These are phyloP conservation scores for Thalassiosira ordinaria DNA, from an alignment of 352 stramenopile genomes.

Conservation along the genomic window DNA sequence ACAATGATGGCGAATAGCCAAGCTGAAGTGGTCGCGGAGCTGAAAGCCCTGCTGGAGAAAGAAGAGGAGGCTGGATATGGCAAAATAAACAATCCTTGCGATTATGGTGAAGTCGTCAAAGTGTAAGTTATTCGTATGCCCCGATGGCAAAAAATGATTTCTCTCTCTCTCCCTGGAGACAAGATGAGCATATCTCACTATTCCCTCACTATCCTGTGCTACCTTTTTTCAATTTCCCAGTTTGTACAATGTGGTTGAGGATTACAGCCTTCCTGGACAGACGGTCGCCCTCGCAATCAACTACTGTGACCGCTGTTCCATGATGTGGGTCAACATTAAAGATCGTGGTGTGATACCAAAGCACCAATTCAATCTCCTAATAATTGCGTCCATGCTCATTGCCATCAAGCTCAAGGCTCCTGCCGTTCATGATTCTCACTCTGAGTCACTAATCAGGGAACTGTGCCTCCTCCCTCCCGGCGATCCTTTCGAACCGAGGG, in stretches of 20 bases:
- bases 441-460: slow-evolving; percentile 16
- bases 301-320: background rate
- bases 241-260: background rate
- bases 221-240: background rate
- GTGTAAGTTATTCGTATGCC: background rate
- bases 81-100: background rate
- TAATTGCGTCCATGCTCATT: slow-evolving; percentile 15
- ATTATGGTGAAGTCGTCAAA: background rate
- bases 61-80: background rate
- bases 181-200: background rate
- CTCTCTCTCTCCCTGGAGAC: no score
- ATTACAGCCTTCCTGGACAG: background rate
- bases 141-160: no score
- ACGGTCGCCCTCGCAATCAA: background rate
- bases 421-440: no score
- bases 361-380: slow-evolving; percentile 3
- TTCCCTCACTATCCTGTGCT: background rate
- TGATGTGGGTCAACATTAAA: no score
- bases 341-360: background rate
- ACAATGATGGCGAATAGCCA: no score
- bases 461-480: slow-evolving; percentile 17
- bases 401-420: slow-evolving; percentile 40
- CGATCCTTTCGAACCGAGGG: slow-evolving; percentile 21
- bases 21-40: no score
- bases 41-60: background rate